Percentiles rank a stretch among this genome's conserved stretches.
These are phyloP conservation scores for Leccinum aurantiacum DNA, from an alignment of 768 basidiomycete genomes.

Conservation along the genomic window DNA sequence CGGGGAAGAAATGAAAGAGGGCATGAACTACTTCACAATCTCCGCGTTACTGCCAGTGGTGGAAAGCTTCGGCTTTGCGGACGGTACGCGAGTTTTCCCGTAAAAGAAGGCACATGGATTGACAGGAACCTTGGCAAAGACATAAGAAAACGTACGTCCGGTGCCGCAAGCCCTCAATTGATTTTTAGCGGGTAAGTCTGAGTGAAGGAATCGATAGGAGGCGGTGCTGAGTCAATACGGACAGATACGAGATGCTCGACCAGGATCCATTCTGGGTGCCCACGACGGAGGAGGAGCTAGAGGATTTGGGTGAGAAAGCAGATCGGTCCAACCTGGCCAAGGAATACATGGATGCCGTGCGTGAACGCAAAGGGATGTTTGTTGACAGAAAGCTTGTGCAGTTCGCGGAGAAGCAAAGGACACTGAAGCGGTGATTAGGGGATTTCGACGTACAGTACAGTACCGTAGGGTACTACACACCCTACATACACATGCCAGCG, in stretches of 20 bases:
- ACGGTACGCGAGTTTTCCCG: constrained; percentile 54
- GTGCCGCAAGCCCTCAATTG: constrained; percentile 94
- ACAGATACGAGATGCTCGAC: constrained; percentile 88
- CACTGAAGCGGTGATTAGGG: constrained; percentile 54
- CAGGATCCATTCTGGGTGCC: constrained; percentile 98
- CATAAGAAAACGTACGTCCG: constrained; percentile 93
- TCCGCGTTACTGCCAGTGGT: constrained; percentile 90
- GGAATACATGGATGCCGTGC: constrained; percentile 85
- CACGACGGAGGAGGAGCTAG: constrained; percentile 93
- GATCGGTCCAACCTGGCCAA: constrained; percentile 94
- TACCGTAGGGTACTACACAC: background rate
- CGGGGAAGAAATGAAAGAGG: constrained; percentile 98
- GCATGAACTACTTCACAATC: constrained; percentile 92
- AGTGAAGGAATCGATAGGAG: background rate
- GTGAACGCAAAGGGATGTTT: constrained; percentile 93
- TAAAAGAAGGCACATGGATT: constrained; percentile 3
- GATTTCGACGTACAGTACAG: background rate
- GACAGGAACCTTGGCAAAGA: constrained; percentile 46
- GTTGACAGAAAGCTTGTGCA: constrained; percentile 94
- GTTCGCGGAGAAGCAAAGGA: constrained; percentile 96
- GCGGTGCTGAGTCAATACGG: constrained; percentile 17
- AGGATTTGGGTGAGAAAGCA: constrained; percentile 95
- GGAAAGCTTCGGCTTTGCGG: constrained; percentile 96
- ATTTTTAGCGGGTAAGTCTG: constrained; percentile 86
- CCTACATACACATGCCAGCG: background rate